Conservation (phyloP, 495 filamentous ascomycete species). For the Aspergillus baeticus region DNA sequence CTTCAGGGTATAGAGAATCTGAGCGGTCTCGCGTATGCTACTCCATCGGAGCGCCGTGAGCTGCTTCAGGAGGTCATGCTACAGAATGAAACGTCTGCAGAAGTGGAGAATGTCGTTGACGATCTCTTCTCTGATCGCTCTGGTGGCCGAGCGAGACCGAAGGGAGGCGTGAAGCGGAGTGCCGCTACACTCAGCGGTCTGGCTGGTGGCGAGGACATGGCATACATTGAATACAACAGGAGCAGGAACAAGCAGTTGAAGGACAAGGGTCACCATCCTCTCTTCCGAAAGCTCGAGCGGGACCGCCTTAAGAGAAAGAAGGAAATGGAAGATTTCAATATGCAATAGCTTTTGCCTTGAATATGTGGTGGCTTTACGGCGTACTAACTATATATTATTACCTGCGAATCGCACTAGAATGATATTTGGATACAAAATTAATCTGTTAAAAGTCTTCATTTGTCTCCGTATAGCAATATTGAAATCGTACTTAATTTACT, state of each 20-base stretch:
- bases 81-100: constrained; percentile 76
- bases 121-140: constrained; percentile 73
- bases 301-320: constrained; percentile 67
- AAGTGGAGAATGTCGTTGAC: constrained; percentile 76
- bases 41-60: constrained; percentile 79
- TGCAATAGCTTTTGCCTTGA: background rate
- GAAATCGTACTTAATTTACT: no score
- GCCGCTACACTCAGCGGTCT: constrained; percentile 84
- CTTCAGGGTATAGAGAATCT: constrained; percentile 86
- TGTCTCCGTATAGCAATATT: no score
- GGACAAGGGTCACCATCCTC: constrained; percentile 61
- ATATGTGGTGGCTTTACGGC: background rate
- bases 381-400: background rate
- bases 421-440: no score
- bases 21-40: constrained; percentile 75
- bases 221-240: constrained; percentile 85
- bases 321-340: constrained; percentile 36
- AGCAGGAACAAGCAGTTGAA: constrained; percentile 79
- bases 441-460: no score
- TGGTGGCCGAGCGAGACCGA: constrained; percentile 41
- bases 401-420: no score
- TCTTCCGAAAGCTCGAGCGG: constrained; percentile 81
- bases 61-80: constrained; percentile 89
- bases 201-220: constrained; percentile 92
- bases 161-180: constrained; percentile 63